phyloP scores from a whole-genome alignment of 2,329 filamentous ascomycete genomes.

The Aureobasidium zeae region DNA sequence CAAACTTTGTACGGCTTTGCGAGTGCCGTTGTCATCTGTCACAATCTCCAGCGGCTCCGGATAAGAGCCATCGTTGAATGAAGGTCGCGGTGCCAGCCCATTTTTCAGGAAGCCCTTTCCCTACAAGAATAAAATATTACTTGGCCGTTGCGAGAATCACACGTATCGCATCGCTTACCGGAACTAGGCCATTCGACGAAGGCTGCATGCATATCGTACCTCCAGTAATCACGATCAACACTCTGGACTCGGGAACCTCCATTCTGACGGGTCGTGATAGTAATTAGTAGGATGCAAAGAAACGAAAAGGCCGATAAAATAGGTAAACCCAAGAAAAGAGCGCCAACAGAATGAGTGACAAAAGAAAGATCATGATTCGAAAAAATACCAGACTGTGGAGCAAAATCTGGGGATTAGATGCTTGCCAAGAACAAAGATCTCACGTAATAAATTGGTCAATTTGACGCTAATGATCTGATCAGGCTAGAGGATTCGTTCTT shows the following conservation, averaged over 20 bases:
- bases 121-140: constrained; percentile 20
- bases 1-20: constrained; percentile 54
- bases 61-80: constrained; percentile 70
- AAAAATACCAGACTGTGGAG: constrained; percentile 13
- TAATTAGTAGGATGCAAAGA: background rate
- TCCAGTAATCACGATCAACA: constrained; percentile 83
- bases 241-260: constrained; percentile 57
- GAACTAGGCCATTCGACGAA: constrained; percentile 69
- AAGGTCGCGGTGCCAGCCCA: constrained; percentile 71
- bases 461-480: background rate
- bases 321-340: background rate
- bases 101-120: constrained; percentile 64
- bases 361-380: background rate
- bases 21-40: constrained; percentile 40
- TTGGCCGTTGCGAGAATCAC: background rate
- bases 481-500: background rate
- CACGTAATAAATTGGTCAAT: background rate
- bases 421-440: background rate
- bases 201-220: constrained; percentile 87
- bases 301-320: background rate
- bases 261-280: background rate
- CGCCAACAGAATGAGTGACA: background rate
- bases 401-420: constrained; percentile 6
- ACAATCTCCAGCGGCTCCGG: constrained; percentile 48
- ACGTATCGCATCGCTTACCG: constrained; percentile 39